Conservation (phyloP, 2,329 filamentous ascomycete genomes). For the Aspergillus texensis region DNA sequence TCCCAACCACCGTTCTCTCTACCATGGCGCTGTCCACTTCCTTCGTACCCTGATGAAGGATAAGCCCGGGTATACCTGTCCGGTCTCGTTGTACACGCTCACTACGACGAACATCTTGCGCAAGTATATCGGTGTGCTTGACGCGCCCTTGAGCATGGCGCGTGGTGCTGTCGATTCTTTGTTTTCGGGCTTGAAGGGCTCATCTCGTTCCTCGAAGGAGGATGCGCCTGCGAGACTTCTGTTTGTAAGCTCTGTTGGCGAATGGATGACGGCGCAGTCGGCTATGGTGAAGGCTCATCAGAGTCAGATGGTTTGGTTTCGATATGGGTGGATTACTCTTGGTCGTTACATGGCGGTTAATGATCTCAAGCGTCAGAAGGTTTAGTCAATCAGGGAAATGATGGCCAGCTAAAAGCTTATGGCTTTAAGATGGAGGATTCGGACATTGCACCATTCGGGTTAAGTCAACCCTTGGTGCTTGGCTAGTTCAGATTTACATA, state of each 20-base stretch:
- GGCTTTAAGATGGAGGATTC: background rate
- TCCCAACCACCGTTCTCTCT: slow-evolving; percentile 90
- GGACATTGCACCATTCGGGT: background rate
- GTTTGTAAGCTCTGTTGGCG: slow-evolving; percentile 68
- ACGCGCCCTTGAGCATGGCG: slow-evolving; percentile 71
- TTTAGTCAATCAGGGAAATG: slow-evolving; percentile 23
- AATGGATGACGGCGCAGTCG: slow-evolving; percentile 69
- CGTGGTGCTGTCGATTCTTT: slow-evolving; percentile 52
- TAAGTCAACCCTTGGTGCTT: background rate
- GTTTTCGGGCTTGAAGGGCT: slow-evolving; percentile 8
- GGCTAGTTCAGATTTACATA: background rate
- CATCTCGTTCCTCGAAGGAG: slow-evolving; percentile 42
- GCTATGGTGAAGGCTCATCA: slow-evolving; percentile 90
- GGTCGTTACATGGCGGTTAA: slow-evolving; percentile 97
- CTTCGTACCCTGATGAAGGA: slow-evolving; percentile 66
- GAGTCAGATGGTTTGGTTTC: slow-evolving; percentile 99
- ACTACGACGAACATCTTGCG: slow-evolving; percentile 70
- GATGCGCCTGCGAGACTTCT: slow-evolving; percentile 64
- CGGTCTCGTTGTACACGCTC: slow-evolving; percentile 84
- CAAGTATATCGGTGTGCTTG: slow-evolving; percentile 80
- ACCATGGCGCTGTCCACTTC: slow-evolving; percentile 77
- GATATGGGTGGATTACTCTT: slow-evolving; percentile 90
- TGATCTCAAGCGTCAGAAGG: slow-evolving; percentile 69
- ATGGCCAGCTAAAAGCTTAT: background rate
- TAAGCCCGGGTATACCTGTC: slow-evolving; percentile 66